Evolutionary conservation across 1,139 yeast genomes (phyloP), one percentile per base, ranked within the genome.

Genomic region (Kodamaea plutei): DNA sequence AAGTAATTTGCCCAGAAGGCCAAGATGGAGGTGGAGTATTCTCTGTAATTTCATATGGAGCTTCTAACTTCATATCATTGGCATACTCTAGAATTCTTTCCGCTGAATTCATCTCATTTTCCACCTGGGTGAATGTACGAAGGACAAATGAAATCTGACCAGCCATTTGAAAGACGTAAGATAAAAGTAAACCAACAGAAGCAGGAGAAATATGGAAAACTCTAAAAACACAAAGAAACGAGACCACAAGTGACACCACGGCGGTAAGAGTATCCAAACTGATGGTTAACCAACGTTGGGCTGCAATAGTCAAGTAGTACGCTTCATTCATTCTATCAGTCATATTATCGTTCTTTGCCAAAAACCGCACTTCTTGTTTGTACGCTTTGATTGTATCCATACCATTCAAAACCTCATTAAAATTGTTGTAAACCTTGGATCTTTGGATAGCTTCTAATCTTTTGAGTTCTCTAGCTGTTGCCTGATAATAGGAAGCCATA

Each of bases 51-150:
- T 28, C 28, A 30, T 72, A 71, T 1, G 57, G 41, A 6, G 61
- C 57, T 39, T 63, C 69, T 36, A 53, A 54, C 5, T 63, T 65
- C 34, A 63, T 44, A 26, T 53, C 40, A 35, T 43, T 64, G 1
- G 88, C 89, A 54, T 84, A 84, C 34, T 78, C 70, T 40, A 76
- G 69, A 30, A 85, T 55, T 48, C 95, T 70, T 57, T 84, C 94
- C 10, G 80, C 88, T 6, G 91, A 76, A 48, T 81, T 83, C 84
- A 84, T 72, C 46, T 80, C 80, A 54, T 81, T 84, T 50, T 84
- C 94, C 16, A 80, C 72, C 47, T 77, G 77, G 0, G 93, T 82
- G 39, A 62, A 54, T 5, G 77, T 61, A 45, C 76, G 56, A 28
- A 75, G 50, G 30, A 71, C 50, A 48, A 69, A 51, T 2, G 70